Percentiles rank a stretch among this genome's conserved stretches.
Evolutionary conservation across 108 stramenopile genomes (phyloP).

Genomic region (Stephanodiscus minutulus): DNA sequence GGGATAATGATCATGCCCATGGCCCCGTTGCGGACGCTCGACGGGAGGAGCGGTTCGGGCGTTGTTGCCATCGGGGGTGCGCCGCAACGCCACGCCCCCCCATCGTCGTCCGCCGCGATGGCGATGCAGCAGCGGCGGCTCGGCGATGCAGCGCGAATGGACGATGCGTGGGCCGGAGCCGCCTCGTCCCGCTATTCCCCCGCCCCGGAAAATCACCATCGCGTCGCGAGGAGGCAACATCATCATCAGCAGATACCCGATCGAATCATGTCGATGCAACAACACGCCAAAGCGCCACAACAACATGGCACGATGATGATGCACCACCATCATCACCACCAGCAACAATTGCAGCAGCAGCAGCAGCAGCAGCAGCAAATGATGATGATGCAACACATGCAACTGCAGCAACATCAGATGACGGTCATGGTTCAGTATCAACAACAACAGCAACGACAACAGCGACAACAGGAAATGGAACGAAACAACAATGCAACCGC

Average conservation of each 20-base stretch:
- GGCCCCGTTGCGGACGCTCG: conserved; percentile 43
- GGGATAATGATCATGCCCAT: conserved; percentile 53
- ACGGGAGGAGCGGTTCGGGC: neutral
- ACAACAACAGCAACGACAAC: conserved; percentile 21
- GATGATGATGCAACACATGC: conserved; percentile 60
- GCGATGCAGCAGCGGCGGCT: too few relatives aligned
- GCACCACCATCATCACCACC: neutral
- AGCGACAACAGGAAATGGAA: conserved; percentile 17
- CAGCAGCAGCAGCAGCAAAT: conserved; percentile 44
- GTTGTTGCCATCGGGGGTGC: conserved; percentile 16
- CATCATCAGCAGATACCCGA: conserved; percentile 12
- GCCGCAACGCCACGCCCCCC: neutral
- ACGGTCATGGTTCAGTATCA: conserved; percentile 50
- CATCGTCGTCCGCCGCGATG: too few relatives aligned
- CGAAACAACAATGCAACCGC: conserved; percentile 25
- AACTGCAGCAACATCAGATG: conserved; percentile 63
- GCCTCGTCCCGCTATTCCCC: neutral
- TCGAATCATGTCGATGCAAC: neutral
- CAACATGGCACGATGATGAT: neutral
- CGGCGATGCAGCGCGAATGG: conserved; percentile 9
- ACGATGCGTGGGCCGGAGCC: conserved; percentile 22
- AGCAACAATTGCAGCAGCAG: conserved; percentile 52
- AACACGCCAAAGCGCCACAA: neutral
- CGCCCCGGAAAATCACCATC: too few relatives aligned
- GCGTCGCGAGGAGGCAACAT: neutral